phyloP scores from a whole-genome alignment of 306 rosid species.

The Trifolium pratense region DNA sequence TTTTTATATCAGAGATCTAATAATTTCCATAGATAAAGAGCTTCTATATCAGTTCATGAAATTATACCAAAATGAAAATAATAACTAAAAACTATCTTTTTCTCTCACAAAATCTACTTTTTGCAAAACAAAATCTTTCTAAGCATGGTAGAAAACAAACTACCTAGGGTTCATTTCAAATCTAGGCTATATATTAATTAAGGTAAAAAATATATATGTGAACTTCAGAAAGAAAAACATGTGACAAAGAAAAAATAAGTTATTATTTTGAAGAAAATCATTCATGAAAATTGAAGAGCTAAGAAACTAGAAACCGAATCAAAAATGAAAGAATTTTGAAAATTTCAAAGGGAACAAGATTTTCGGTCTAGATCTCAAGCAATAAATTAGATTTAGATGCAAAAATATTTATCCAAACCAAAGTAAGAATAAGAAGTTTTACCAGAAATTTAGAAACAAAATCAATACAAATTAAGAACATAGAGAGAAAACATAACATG shows the following conservation, averaged over 20 bases:
- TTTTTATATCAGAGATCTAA: slow-evolving; percentile 42
- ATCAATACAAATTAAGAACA: neutral
- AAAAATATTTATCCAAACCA: neutral
- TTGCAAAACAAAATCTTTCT: slow-evolving; percentile 25
- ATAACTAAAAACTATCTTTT: neutral
- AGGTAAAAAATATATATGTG: neutral
- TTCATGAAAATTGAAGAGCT: slow-evolving; percentile 2
- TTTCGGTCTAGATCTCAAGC: neutral
- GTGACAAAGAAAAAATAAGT: neutral
- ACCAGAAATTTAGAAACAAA: slow-evolving; percentile 13
- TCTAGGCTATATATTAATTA: neutral
- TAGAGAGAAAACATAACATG: neutral
- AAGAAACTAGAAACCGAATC: neutral
- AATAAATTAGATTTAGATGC: slow-evolving; percentile 21
- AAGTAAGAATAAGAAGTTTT: neutral
- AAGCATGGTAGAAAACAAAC: neutral
- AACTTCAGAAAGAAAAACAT: neutral
- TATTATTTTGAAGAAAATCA: neutral
- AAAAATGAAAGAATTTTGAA: neutral
- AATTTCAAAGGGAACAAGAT: neutral
- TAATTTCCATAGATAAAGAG: neutral
- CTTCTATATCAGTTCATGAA: neutral
- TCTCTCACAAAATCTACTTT: neutral
- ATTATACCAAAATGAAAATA: neutral
- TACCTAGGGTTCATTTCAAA: neutral